phyloP scores from a whole-genome alignment of 495 filamentous ascomycete genomes.

The Mycothermus thermophilus region DNA sequence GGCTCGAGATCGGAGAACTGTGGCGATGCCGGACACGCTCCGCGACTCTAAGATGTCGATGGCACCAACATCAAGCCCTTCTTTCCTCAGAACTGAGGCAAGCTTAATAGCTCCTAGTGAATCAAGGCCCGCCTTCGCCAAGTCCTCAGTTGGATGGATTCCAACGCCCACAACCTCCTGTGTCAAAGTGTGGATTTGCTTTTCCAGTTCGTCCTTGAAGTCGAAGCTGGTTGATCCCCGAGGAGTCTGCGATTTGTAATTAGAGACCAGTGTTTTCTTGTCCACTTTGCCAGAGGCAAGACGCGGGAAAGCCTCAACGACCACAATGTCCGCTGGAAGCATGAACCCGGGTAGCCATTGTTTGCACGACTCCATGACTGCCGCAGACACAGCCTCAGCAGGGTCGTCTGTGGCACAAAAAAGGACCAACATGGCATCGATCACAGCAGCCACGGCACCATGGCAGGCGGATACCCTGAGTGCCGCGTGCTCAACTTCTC shows the following conservation, averaged over 20 bases:
- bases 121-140: conserved; percentile 51
- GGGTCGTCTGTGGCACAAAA: conserved; percentile 43
- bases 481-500: conserved; percentile 63
- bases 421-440: conserved; percentile 46
- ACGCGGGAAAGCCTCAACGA: conserved; percentile 47
- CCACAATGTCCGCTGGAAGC: conserved; percentile 56
- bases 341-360: conserved; percentile 66
- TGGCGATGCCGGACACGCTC: too few species aligned
- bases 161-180: conserved; percentile 30
- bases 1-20: conserved; percentile 16
- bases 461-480: conserved; percentile 38
- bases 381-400: conserved; percentile 12
- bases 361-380: conserved; percentile 43
- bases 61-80: conserved; percentile 38
- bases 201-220: conserved; percentile 27
- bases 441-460: conserved; percentile 45
- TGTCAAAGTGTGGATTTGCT: conserved; percentile 34
- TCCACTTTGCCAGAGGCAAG: conserved; percentile 71
- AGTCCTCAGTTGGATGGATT: conserved; percentile 24
- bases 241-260: conserved; percentile 29
- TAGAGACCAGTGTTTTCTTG: conserved; percentile 43
- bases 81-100: conserved; percentile 40
- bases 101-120: conserved; percentile 59
- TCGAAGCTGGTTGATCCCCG: background rate
- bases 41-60: conserved; percentile 42